These are phyloP conservation scores for Ogataea hybrid DNA, from an alignment of 1,139 yeast genomes.

Conservation along the genomic window DNA sequence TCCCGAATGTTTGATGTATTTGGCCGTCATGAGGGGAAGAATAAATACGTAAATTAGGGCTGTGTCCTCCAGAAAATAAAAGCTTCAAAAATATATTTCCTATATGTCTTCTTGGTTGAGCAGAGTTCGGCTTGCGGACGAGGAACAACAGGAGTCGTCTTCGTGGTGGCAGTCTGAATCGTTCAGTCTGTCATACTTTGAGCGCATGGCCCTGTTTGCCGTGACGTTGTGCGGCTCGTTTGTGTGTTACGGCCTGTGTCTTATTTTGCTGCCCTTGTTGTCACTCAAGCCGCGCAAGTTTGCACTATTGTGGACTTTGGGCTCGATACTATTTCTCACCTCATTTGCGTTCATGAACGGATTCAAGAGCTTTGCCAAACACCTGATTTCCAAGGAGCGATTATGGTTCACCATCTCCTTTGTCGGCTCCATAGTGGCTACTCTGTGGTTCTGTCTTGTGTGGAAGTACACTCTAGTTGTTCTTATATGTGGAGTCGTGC, in stretches of 20 bases:
- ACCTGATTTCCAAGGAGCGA: constrained; percentile 50
- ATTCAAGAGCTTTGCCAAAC: constrained; percentile 44
- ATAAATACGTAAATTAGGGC: background rate
- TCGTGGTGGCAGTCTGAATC: constrained; percentile 7
- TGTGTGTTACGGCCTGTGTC: constrained; percentile 53
- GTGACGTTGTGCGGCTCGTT: constrained; percentile 54
- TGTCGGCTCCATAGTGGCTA: constrained; percentile 47
- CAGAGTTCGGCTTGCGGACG: constrained; percentile 5
- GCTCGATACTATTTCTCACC: constrained; percentile 54
- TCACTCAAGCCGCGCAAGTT: constrained; percentile 57
- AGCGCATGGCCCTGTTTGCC: constrained; percentile 54
- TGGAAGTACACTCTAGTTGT: constrained; percentile 49
- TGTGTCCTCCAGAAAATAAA: background rate
- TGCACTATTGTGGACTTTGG: constrained; percentile 60
- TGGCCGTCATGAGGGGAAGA: constrained; percentile 13
- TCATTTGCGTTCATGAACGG: constrained; percentile 63
- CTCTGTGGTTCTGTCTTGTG: constrained; percentile 46
- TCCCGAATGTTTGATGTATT: constrained; percentile 52
- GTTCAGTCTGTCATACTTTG: constrained; percentile 55
- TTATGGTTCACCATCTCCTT: constrained; percentile 50
- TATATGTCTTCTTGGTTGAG: constrained; percentile 6
- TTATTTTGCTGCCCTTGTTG: constrained; percentile 55
- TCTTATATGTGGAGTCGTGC: constrained; percentile 49
- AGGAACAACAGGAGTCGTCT: constrained; percentile 2
- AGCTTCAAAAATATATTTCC: background rate